Base-by-base conservation (phyloP, 2,329 filamentous ascomycete species). In the Colletotrichum gloeosporioides region DNA sequence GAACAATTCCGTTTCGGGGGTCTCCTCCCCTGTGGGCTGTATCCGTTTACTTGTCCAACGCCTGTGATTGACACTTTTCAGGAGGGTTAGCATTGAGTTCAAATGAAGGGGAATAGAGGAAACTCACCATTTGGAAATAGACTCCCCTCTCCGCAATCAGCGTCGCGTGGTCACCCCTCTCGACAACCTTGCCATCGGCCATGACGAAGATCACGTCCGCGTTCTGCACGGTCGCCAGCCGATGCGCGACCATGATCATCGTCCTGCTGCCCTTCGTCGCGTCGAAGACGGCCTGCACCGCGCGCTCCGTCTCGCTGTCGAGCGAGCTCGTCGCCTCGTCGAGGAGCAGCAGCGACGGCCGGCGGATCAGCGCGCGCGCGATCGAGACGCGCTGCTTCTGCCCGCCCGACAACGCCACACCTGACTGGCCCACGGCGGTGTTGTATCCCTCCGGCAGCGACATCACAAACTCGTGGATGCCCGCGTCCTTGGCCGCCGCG, bases 401-500 rank as follows among this genome's bases (percentile, higher is more conserved):
- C 2, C 90, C 90, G 29, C 90, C 90, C 0, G 87, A 89, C 6
- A 92, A 53, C 2, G 75, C 67, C 13, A 77, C 71, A 8, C 71
- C 75, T 3, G 71, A 53, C n/a, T 70, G 64, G 29, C 75, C 75
- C 16, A 77, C 75, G 8, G 55, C 44, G 3, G 75, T 77, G 53
- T 75, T 75, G 83, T 96, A 96, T 2, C 93, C 93, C 0, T 89
- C 84, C 9, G 94, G 90, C 0, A 98, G 88, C 10, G 90, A 92
- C 31, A 84, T 82, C 76, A 97, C 90, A 82, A 96, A 96, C 2
- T 93, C 91, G 79, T 95, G 90, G 77, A 96, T 93, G 0, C 92
- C 91, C 1, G 91, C 90, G 39, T 87, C 84, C 1, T 87, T 86
- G 13, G 71, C 71, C 4, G 75, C 75, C 7, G 49, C 49, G 18